A percentile compares a stretch with the other conserved stretches of the same genome.
Conservation (phyloP, 306 rosid genomes). For the Rosa rugosa region DNA sequence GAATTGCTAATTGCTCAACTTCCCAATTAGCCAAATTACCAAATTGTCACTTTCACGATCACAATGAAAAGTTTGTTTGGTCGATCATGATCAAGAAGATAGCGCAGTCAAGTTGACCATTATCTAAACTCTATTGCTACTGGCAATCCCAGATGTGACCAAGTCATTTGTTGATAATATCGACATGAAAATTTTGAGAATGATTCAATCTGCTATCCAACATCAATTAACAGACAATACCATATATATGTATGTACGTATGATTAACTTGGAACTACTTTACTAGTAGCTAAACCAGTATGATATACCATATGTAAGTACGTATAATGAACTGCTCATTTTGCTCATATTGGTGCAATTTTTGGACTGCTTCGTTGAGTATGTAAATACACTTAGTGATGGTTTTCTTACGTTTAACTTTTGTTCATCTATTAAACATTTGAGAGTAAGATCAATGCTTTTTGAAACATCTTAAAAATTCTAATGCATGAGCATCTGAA, state of each 20-base stretch:
- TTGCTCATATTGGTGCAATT: background rate
- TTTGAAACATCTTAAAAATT: background rate
- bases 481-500: background rate
- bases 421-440: background rate
- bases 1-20: background rate
- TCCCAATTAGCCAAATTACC: background rate
- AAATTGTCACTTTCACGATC: background rate
- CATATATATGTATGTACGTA: background rate
- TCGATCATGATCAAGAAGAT: background rate
- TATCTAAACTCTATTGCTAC: conserved; percentile 14
- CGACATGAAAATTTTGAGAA: conserved; percentile 21
- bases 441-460: background rate
- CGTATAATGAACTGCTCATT: background rate
- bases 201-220: conserved; percentile 30
- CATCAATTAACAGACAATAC: conserved; percentile 43
- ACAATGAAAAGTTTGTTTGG: conserved; percentile 3
- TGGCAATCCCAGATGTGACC: conserved; percentile 1
- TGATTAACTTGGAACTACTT: background rate
- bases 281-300: background rate
- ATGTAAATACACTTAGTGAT: too few relatives aligned
- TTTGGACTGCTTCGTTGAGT: background rate
- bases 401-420: too few relatives aligned
- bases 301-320: too few relatives aligned
- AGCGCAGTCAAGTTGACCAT: conserved; percentile 20
- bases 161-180: conserved; percentile 17